Conservation (phyloP, 345 rosid species). For the Populus davidiana region DNA sequence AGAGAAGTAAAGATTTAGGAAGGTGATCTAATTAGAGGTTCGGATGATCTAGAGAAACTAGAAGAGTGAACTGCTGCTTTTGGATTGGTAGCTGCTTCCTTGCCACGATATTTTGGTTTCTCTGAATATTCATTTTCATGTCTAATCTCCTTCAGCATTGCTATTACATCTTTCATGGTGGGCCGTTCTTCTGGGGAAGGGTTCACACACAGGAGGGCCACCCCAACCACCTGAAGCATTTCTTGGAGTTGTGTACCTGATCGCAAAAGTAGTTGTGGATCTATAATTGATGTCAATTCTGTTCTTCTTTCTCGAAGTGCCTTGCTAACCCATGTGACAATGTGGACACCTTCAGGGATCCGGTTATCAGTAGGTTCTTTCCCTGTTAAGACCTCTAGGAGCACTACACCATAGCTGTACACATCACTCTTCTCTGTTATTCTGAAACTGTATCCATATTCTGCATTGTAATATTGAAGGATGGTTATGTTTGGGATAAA, state of each 20-base stretch:
- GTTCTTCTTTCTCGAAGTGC: constrained; percentile 43
- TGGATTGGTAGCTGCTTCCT: constrained; percentile 22
- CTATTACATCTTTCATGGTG: constrained; percentile 65
- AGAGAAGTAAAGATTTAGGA: constrained; percentile 18
- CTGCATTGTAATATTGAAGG: constrained; percentile 32
- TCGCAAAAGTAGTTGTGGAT: constrained; percentile 42
- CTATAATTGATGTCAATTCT: constrained; percentile 50
- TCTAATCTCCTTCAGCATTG: constrained; percentile 58
- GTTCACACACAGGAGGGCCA: constrained; percentile 60
- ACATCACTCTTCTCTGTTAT: constrained; percentile 74
- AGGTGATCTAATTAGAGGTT: constrained; percentile 54
- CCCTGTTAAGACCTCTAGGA: constrained; percentile 58
- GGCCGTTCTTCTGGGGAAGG: constrained; percentile 61
- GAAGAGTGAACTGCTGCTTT: constrained; percentile 51
- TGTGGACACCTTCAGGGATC: constrained; percentile 57
- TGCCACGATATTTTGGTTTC: constrained; percentile 35
- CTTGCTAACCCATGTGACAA: constrained; percentile 56
- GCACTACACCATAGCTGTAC: constrained; percentile 70
- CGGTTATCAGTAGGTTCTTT: constrained; percentile 46
- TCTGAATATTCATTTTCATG: constrained; percentile 48
- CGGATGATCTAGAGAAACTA: constrained; percentile 62
- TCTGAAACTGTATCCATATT: constrained; percentile 63
- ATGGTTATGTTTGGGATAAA: neutral
- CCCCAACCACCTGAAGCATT: constrained; percentile 67
- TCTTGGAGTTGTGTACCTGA: constrained; percentile 64